Evolutionary conservation across 208 protist species (phyloP).

Genomic region (Trypanosoma cruzi): DNA sequence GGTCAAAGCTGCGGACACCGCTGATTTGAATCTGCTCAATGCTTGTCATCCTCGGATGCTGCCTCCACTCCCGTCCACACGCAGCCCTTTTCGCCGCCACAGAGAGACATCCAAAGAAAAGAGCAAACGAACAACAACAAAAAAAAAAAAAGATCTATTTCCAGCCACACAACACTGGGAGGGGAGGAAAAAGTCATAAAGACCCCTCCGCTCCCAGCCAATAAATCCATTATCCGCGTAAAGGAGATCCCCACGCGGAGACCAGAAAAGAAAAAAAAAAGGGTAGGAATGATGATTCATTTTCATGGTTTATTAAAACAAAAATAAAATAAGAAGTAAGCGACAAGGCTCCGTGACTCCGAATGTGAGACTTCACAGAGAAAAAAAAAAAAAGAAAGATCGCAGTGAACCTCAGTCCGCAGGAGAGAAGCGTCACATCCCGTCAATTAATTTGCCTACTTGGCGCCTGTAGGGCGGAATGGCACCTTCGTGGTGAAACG

Average conservation of each 20-base stretch:
- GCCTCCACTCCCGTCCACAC: background rate
- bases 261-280: constrained; percentile 6
- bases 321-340: constrained; percentile 3
- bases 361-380: background rate
- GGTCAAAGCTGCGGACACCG: constrained; percentile 97
- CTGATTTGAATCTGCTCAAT: constrained; percentile 97
- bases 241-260: background rate
- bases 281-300: background rate
- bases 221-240: background rate
- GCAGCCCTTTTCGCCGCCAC: background rate
- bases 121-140: constrained; percentile 19
- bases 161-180: background rate
- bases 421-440: constrained; percentile 1
- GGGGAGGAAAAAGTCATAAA: background rate
- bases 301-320: constrained; percentile 3
- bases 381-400: constrained; percentile 14
- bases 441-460: too few species aligned
- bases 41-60: constrained; percentile 87
- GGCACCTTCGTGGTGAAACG: constrained; percentile 84
- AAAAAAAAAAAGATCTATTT: too few species aligned
- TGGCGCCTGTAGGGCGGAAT: constrained; percentile 53
- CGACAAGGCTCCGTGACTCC: constrained; percentile 4
- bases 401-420: background rate
- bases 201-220: background rate
- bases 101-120: background rate